Evolutionary conservation across 1,284 basidiomycete species (phyloP).

Genomic region (Schizophyllum commune): DNA sequence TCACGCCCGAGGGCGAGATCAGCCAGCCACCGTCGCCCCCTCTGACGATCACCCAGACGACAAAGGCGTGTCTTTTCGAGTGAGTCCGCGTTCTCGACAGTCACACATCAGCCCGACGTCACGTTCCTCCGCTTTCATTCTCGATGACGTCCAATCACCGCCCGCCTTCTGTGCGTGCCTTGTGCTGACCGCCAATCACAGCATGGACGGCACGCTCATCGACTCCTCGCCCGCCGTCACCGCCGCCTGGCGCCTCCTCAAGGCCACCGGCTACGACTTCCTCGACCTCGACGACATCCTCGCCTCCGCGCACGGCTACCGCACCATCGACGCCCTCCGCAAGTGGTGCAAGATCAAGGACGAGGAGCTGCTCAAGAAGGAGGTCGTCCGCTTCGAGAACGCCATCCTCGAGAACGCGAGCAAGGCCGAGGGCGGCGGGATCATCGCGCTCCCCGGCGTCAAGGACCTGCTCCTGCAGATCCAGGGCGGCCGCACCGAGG

Average conservation of each 20-base stretch:
- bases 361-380: conserved; percentile 32
- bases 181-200: neutral
- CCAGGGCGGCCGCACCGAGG: conserved; percentile 8
- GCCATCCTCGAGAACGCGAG: conserved; percentile 31
- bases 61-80: conserved; percentile 11
- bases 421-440: conserved; percentile 28
- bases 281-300: conserved; percentile 31
- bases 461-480: conserved; percentile 23
- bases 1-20: neutral
- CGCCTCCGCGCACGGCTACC: conserved; percentile 43
- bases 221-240: conserved; percentile 42
- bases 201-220: conserved; percentile 20
- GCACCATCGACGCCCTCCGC: conserved; percentile 46
- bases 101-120: neutral
- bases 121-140: neutral
- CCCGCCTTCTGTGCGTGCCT: neutral
- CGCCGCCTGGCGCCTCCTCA: conserved; percentile 36
- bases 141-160: neutral
- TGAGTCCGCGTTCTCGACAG: conserved; percentile 1
- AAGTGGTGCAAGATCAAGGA: conserved; percentile 42
- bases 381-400: conserved; percentile 36
- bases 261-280: conserved; percentile 23
- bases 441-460: conserved; percentile 34
- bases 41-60: conserved; percentile 6
- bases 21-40: conserved; percentile 1